Conservation (phyloP, 1,284 basidiomycete species). For the Ceratobasidium sp. region DNA sequence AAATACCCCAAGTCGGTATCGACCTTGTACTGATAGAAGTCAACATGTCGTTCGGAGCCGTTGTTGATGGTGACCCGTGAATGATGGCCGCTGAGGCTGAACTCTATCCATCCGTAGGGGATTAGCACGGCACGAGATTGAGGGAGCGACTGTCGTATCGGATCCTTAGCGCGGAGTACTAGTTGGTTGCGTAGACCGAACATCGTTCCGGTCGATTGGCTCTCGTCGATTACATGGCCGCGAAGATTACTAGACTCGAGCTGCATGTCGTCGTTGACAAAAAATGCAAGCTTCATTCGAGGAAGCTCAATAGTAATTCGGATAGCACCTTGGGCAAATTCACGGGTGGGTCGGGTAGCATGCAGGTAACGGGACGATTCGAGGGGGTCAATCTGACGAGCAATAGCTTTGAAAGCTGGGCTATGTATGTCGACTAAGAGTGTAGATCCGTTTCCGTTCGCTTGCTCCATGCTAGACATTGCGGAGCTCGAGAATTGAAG, state of each 20-base stretch:
- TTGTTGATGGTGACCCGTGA: slow-evolving; percentile 22
- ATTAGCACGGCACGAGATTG: slow-evolving; percentile 56
- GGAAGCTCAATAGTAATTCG: slow-evolving; percentile 53
- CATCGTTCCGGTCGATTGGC: slow-evolving; percentile 60
- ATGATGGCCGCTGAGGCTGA: slow-evolving; percentile 42
- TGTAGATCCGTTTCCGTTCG: background rate
- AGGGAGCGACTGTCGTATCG: slow-evolving; percentile 30
- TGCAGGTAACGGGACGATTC: slow-evolving; percentile 58
- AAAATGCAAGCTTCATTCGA: slow-evolving; percentile 61
- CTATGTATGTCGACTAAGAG: slow-evolving; percentile 58
- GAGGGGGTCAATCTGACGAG: slow-evolving; percentile 54
- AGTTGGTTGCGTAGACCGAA: slow-evolving; percentile 62
- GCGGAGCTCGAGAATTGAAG: slow-evolving; percentile 50
- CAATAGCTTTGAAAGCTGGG: slow-evolving; percentile 57
- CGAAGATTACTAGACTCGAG: slow-evolving; percentile 60
- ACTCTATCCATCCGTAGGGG: slow-evolving; percentile 58
- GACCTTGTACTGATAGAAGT: slow-evolving; percentile 58
- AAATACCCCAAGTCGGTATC: slow-evolving; percentile 62
- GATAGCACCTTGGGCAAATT: slow-evolving; percentile 28
- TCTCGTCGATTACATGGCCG: slow-evolving; percentile 58
- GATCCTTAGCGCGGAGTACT: slow-evolving; percentile 58
- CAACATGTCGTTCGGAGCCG: background rate
- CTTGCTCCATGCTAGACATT: slow-evolving; percentile 29
- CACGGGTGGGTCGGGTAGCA: slow-evolving; percentile 47
- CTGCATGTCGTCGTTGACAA: slow-evolving; percentile 52